Base-by-base conservation (phyloP, 495 filamentous ascomycete species). In the Lasiosphaeriaceae sp. region DNA sequence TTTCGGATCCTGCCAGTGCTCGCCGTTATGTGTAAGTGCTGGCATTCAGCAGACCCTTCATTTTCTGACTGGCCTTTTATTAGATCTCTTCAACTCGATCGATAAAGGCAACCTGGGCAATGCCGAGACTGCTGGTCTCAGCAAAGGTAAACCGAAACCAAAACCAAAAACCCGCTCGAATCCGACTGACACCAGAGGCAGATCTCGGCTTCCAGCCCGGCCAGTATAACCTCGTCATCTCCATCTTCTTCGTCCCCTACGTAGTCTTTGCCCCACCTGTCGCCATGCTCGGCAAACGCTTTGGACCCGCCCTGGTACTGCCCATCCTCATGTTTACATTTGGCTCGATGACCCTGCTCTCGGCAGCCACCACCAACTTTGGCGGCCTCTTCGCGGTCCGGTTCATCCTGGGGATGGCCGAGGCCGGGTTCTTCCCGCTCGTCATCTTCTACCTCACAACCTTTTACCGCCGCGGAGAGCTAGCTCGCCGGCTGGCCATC, bases 211-310 rank as follows among this genome's bases (percentile, higher is more conserved):
- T 91, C 70, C 73, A 79, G 34, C 65, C 71, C 1, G 80, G 83
- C 54, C 80, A 90, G 59, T 90, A 90, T 71, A 90, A 89, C 64
- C 79, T 83, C 20, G 79, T 90, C 12, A 71, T 90, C 17, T 81
- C 79, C 20, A 84, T 90, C 58, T 92, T 92, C 74, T 90, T 86
- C 66, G 73, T 90, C 17, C 88, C 88, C 11, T 90, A 88, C 63
- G 86, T 90, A 45, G 65, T 90, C 12, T 85, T 81, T 46, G 87
- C 83, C 7, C 86, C 85, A 2, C 82, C 82, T 2, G 58, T 89
- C 46, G 85, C 80, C 8, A 85, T 92, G 73, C 65, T 89, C 5
- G 85, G 85, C 48, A 89, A 89, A 71, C 85, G 81, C 48, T 84
- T 74, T 52, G 84, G 86, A 5, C 83, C 85, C 1, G 75, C 81